A percentile compares a stretch with the other conserved stretches of the same genome.
Evolutionary conservation across 495 filamentous ascomycete species (phyloP).

Genomic region (Daldinia loculata): DNA sequence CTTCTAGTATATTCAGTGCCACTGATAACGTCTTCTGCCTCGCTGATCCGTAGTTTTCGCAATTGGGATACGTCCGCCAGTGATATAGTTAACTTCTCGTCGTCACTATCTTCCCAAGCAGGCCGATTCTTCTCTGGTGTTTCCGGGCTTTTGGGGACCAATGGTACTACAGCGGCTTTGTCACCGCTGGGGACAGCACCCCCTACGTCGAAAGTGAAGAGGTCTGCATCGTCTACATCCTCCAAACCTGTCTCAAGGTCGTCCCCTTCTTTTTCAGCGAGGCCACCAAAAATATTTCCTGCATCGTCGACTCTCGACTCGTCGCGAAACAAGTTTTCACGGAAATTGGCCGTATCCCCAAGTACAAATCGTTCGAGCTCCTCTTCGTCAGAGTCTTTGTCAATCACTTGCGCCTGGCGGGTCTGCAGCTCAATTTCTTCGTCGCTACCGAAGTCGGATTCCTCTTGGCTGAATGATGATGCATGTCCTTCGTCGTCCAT

Average conservation of each 20-base stretch:
- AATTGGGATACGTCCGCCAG: conserved; percentile 75
- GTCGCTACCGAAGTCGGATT: conserved; percentile 35
- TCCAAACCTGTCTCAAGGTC: conserved; percentile 57
- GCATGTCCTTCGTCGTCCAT: conserved; percentile 49
- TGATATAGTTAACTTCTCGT: conserved; percentile 85
- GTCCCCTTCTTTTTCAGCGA: conserved; percentile 33
- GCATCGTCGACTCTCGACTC: conserved; percentile 40
- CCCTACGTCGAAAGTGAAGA: conserved; percentile 58
- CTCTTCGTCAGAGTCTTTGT: conserved; percentile 81
- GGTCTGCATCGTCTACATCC: conserved; percentile 69
- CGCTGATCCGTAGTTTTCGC: conserved; percentile 80
- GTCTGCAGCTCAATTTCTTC: conserved; percentile 37
- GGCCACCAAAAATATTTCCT: not conserved
- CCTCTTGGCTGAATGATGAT: conserved; percentile 41
- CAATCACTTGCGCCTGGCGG: conserved; percentile 46
- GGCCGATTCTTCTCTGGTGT: conserved; percentile 52
- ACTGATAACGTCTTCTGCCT: conserved; percentile 83
- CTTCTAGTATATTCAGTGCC: conserved; percentile 85
- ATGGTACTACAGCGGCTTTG: conserved; percentile 46
- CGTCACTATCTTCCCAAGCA: conserved; percentile 95
- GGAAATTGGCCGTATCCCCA: conserved; percentile 83
- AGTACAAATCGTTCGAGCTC: conserved; percentile 88
- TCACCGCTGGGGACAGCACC: conserved; percentile 45
- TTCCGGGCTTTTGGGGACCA: conserved; percentile 50
- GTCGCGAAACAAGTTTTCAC: conserved; percentile 67